These are phyloP conservation scores for Chytriomyces confervae DNA, from an alignment of 192 early-diverging fungal genomes.

Conservation along the genomic window DNA sequence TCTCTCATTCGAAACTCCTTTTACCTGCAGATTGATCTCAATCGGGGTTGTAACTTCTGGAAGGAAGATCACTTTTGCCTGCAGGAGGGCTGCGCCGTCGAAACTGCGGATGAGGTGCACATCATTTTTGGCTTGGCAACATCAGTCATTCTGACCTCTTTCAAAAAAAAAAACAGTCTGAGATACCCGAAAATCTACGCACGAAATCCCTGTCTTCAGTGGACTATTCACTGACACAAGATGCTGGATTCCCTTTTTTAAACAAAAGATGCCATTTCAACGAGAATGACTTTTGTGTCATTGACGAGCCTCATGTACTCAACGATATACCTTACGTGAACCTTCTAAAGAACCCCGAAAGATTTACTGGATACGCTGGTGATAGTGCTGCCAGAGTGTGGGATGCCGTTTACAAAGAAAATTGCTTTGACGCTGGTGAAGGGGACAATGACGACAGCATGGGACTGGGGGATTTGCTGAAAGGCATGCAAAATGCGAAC, in stretches of 20 bases:
- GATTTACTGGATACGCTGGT: slow-evolving; percentile 96
- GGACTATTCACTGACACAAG: slow-evolving; percentile 61
- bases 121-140: neutral
- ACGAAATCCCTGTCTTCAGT: slow-evolving; percentile 69
- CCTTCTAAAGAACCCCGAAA: slow-evolving; percentile 89
- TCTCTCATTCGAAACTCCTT: neutral
- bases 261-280: slow-evolving; percentile 44
- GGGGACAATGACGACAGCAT: neutral
- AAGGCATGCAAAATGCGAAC: slow-evolving; percentile 56
- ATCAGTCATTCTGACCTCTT: neutral
- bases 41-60: slow-evolving; percentile 92
- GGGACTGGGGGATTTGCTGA: slow-evolving; percentile 5
- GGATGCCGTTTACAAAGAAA: slow-evolving; percentile 97
- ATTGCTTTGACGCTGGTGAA: slow-evolving; percentile 78
- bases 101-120: slow-evolving; percentile 75
- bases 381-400: slow-evolving; percentile 86
- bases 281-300: slow-evolving; percentile 83
- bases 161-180: slow-evolving; percentile 25
- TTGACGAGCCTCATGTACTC: slow-evolving; percentile 73
- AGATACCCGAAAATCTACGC: slow-evolving; percentile 62
- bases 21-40: slow-evolving; percentile 73
- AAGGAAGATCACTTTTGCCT: slow-evolving; percentile 80
- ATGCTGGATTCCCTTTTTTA: slow-evolving; percentile 48
- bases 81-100: slow-evolving; percentile 83
- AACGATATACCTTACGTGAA: slow-evolving; percentile 85